These are phyloP conservation scores for Colletotrichum sojae DNA, from an alignment of 2,329 filamentous ascomycete genomes.

Conservation along the genomic window DNA sequence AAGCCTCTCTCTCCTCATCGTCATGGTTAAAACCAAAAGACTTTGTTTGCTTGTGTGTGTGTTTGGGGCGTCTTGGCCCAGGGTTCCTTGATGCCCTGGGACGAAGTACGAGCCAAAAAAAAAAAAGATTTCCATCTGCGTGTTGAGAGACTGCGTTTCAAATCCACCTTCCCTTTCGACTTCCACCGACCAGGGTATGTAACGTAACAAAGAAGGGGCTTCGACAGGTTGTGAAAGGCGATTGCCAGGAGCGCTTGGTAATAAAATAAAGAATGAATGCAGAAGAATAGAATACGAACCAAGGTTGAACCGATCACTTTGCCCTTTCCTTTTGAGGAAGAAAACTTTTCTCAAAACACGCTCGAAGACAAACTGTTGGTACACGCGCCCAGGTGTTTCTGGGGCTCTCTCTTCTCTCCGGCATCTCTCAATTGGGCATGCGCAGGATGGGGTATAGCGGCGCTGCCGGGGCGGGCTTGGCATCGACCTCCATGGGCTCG, in stretches of 20 bases:
- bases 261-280: slow-evolving; percentile 30
- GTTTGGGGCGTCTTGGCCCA: not conserved
- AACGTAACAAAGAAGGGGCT: slow-evolving; percentile 37
- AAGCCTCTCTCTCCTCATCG: slow-evolving; percentile 12
- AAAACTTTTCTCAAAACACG: slow-evolving; percentile 35
- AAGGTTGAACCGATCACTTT: slow-evolving; percentile 36
- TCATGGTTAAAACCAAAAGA: not conserved
- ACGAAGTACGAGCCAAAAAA: slow-evolving; percentile 28
- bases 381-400: slow-evolving; percentile 18
- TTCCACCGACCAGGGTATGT: slow-evolving; percentile 40
- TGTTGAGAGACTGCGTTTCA: slow-evolving; percentile 36
- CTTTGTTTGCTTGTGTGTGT: not conserved
- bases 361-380: slow-evolving; percentile 36
- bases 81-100: not conserved
- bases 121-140: slow-evolving; percentile 33
- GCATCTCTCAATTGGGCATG: slow-evolving; percentile 50
- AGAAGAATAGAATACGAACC: slow-evolving; percentile 39
- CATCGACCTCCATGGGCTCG: slow-evolving; percentile 42
- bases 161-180: slow-evolving; percentile 35
- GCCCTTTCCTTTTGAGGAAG: slow-evolving; percentile 18
- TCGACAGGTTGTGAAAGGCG: slow-evolving; percentile 26
- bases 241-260: slow-evolving; percentile 30
- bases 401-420: slow-evolving; percentile 9
- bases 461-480: slow-evolving; percentile 36
- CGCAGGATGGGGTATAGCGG: slow-evolving; percentile 58